A percentile compares a stretch with the other conserved stretches of the same genome.
Evolutionary conservation across 768 basidiomycete species (phyloP).

Genomic region (Tubosaeta sp.): DNA sequence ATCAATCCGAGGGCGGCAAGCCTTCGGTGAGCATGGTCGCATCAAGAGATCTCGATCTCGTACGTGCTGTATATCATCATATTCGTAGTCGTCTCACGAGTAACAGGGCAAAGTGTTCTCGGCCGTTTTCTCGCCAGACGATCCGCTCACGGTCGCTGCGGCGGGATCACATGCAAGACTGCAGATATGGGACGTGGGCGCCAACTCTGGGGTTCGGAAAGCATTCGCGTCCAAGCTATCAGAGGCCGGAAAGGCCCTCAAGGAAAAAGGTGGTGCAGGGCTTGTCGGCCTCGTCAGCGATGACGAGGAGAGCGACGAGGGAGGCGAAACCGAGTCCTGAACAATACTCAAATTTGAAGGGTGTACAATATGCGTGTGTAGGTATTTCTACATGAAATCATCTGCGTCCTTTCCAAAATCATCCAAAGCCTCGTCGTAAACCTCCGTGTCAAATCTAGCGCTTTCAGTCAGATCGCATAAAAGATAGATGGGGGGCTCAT

Average conservation of each 20-base stretch:
- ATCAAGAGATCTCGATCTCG: slow-evolving; percentile 87
- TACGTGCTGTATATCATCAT: slow-evolving; percentile 36
- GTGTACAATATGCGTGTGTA: slow-evolving; percentile 7
- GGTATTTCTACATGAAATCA: slow-evolving; percentile 82
- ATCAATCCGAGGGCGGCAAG: slow-evolving; percentile 58
- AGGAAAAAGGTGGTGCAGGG: slow-evolving; percentile 63
- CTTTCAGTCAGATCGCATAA: slow-evolving; percentile 10
- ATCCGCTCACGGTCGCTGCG: slow-evolving; percentile 88
- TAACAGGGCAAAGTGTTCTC: slow-evolving; percentile 94
- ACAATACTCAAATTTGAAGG: slow-evolving; percentile 1
- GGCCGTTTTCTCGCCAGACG: slow-evolving; percentile 86
- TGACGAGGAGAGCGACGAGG: slow-evolving; percentile 62
- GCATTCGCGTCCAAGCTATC: slow-evolving; percentile 77
- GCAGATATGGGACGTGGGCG: slow-evolving; percentile 93
- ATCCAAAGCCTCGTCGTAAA: slow-evolving; percentile 88
- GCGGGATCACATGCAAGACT: slow-evolving; percentile 92
- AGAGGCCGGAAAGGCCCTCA: slow-evolving; percentile 63
- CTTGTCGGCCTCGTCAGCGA: slow-evolving; percentile 67
- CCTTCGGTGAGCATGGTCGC: slow-evolving; percentile 78
- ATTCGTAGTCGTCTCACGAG: background rate
- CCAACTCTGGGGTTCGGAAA: slow-evolving; percentile 78
- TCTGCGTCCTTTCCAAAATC: slow-evolving; percentile 72
- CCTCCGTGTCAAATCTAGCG: slow-evolving; percentile 66
- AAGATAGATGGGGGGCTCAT: slow-evolving; percentile 19
- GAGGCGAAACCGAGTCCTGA: slow-evolving; percentile 44